phyloP scores from a whole-genome alignment of 2,329 filamentous ascomycete genomes.

The Aspergillus brunneoviolaceus region DNA sequence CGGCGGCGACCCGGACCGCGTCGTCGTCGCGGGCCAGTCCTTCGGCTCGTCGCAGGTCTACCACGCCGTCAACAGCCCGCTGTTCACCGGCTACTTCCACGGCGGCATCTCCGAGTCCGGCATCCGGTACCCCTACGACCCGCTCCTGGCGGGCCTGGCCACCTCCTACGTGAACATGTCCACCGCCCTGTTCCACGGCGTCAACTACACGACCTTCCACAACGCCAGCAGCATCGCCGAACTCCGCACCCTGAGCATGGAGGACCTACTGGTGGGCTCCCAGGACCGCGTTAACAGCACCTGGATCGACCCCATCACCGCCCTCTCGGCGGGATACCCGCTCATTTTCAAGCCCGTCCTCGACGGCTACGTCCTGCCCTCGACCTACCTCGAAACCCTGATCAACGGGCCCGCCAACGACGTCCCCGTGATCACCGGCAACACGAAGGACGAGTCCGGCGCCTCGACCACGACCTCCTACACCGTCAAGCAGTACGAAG shows the following conservation, averaged over 20 bases:
- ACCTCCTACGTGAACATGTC: constrained; percentile 25
- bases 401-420: constrained; percentile 18
- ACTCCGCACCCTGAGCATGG: constrained; percentile 39
- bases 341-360: constrained; percentile 27
- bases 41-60: constrained; percentile 33
- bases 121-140: constrained; percentile 30
- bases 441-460: constrained; percentile 29
- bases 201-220: constrained; percentile 37
- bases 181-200: constrained; percentile 19
- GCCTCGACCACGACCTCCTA: constrained; percentile 20
- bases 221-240: constrained; percentile 44
- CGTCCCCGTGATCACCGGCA: constrained; percentile 31
- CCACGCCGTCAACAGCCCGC: constrained; percentile 31
- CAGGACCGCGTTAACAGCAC: constrained; percentile 14
- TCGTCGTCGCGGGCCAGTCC: constrained; percentile 43
- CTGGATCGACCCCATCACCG: constrained; percentile 20
- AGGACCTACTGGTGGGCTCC: constrained; percentile 29
- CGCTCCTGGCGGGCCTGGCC: constrained; percentile 24
- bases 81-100: constrained; percentile 32
- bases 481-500: constrained; percentile 28
- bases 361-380: constrained; percentile 29
- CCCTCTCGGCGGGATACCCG: constrained; percentile 23
- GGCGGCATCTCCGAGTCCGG: constrained; percentile 35
- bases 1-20: constrained; percentile 51
- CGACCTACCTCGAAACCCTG: constrained; percentile 23